phyloP scores from a whole-genome alignment of 345 rosid genomes.

The Sisymbrium irio region DNA sequence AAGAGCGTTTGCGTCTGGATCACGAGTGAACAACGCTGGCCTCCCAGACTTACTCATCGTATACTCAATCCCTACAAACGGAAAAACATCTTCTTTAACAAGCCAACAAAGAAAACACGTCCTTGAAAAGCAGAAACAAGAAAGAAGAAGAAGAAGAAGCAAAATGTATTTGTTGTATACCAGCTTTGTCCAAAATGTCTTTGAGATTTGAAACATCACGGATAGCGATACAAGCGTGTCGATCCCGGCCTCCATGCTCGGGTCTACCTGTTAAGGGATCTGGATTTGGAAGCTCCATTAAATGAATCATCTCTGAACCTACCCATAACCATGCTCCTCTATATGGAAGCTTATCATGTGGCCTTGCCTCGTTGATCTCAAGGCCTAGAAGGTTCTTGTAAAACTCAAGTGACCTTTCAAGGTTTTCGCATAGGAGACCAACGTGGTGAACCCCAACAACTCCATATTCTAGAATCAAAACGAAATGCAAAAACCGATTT shows the following conservation, averaged over 20 bases:
- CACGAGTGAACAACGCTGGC: conserved; percentile 86
- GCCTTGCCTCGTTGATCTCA: conserved; percentile 91
- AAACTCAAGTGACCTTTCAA: conserved; percentile 82
- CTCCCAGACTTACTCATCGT: conserved; percentile 85
- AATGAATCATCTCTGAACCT: conserved; percentile 95
- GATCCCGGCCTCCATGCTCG: conserved; percentile 88
- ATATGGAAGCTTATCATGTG: conserved; percentile 86
- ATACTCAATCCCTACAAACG: conserved; percentile 59
- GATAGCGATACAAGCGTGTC: conserved; percentile 86
- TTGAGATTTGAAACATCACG: conserved; percentile 74
- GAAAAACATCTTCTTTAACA: neutral
- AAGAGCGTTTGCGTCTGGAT: conserved; percentile 93
- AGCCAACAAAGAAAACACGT: neutral
- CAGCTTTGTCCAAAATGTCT: conserved; percentile 70
- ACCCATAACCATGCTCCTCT: conserved; percentile 98
- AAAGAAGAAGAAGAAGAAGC: neutral
- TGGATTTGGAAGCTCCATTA: conserved; percentile 99
- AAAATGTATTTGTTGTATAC: conserved; percentile 37
- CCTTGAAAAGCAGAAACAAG: neutral
- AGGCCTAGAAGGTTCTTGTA: conserved; percentile 83
- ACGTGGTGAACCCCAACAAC: conserved; percentile 85
- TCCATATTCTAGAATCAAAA: conserved; percentile 63
- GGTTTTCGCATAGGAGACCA: conserved; percentile 76
- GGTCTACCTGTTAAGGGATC: conserved; percentile 93
- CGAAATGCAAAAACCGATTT: neutral